These are phyloP conservation scores for Globisporangium spinosum DNA, from an alignment of 352 stramenopile species.

Conservation along the genomic window DNA sequence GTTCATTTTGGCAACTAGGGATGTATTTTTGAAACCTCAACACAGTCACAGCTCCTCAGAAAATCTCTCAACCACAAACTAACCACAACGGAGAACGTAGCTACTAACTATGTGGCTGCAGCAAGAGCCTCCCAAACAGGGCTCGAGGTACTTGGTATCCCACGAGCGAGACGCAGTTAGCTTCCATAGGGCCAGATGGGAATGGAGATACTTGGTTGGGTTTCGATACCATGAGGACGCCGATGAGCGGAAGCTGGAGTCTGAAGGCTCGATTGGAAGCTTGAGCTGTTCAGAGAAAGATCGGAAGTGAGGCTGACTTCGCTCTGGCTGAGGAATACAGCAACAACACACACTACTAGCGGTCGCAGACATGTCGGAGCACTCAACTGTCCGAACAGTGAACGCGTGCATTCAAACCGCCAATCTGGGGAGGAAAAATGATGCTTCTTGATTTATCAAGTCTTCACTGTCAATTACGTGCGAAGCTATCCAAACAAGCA, in stretches of 20 bases:
- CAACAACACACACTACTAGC: background rate
- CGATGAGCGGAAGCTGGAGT: background rate
- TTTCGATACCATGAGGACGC: background rate
- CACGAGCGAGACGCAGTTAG: background rate
- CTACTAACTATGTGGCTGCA: background rate
- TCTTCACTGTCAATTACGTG: background rate
- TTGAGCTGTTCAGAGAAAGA: background rate
- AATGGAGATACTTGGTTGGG: background rate
- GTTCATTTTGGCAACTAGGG: background rate
- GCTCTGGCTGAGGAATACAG: background rate
- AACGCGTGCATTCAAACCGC: background rate
- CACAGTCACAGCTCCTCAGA: too few species aligned
- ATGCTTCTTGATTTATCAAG: background rate
- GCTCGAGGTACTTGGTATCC: background rate
- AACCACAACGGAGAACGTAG: too few species aligned
- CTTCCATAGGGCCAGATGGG: background rate
- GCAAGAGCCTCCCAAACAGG: slow-evolving; percentile 6
- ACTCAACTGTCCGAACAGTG: background rate
- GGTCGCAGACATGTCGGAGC: background rate
- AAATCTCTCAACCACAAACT: too few species aligned
- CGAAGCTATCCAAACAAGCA: background rate
- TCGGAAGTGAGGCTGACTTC: background rate
- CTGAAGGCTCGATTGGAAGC: background rate
- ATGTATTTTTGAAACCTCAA: too few species aligned
- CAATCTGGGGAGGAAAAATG: background rate